Base-by-base conservation (phyloP, 192 early-diverging fungal genomes). In the Rhizophagus prolifer region DNA sequence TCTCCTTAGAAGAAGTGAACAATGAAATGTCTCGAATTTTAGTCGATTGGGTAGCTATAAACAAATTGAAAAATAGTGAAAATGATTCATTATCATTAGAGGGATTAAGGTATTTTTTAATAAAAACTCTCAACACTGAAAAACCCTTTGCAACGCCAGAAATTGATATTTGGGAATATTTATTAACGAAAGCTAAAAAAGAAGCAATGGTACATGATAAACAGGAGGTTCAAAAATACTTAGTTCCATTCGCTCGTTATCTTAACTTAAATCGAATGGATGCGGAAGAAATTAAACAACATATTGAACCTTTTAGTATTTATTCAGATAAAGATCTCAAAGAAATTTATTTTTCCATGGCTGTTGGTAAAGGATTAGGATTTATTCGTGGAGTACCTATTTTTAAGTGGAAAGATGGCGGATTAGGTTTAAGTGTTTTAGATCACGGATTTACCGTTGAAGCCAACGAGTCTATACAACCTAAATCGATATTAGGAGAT, bases 241-340 rank as follows among this genome's bases (percentile, higher is more conserved):
- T 54, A 54, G 21, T 1, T 21, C 50, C 19, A 54, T 30, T 66
- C 1, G 28, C 21, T 19, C 12, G 6, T 66, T 66, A 21, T 14
- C 31, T 66, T 26, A 21, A 66, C 28, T 66, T 66, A 30, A 14
- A 36, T 16, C 13, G 64, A 30, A 66, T 66, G 28, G 64, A 66
- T 31, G 63, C n/a, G 5, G 9, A 34, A 8, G 63, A 31, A 19
- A 34, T 66, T 66, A 36, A 16, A 14, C 13, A 26, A 34, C n/a
- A 12, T n/a, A 30, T 66, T 9, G 64, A 66, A 66, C 64, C 64
- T 30, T 19, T 30, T 28, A 36, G n/a, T 66, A 66, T 66, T 34
- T 34, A 19, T 34, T 66, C 64, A 66, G 19, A 19, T 34, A n/a
- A 30, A 19, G 9, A 34, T 1, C 4, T 66, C 64, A 66, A 66